Evolutionary conservation across 75 land plant species (phyloP).

Genomic region (Sequoiadendron giganteum): DNA sequence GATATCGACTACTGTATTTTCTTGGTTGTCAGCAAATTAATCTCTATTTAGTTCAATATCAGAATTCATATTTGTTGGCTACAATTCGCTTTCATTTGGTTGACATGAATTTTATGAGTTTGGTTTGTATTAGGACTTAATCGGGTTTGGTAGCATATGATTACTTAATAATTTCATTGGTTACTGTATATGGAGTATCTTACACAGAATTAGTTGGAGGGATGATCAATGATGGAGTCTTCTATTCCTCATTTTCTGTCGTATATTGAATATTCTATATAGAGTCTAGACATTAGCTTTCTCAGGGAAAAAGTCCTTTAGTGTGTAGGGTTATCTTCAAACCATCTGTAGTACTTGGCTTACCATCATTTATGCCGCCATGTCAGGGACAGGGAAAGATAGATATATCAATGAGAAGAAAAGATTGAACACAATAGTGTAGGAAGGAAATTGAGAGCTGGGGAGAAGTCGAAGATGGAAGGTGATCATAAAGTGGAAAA

Average conservation of each 20-base stretch:
- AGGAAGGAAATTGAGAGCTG: neutral
- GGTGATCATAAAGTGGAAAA: neutral
- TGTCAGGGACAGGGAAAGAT: neutral
- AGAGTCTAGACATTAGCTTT: neutral
- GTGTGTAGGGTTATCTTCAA: neutral
- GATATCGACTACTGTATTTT: neutral
- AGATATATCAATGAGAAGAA: neutral
- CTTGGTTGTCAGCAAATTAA: neutral
- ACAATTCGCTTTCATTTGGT: neutral
- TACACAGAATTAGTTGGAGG: neutral
- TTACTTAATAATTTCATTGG: neutral
- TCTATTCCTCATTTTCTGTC: neutral
- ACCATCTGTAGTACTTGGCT: neutral
- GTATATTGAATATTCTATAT: neutral
- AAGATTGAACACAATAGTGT: neutral
- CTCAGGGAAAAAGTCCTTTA: neutral
- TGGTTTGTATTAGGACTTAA: neutral
- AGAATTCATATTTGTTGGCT: neutral
- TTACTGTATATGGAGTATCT: neutral
- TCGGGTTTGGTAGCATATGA: neutral
- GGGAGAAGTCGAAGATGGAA: neutral
- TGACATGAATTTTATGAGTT: neutral
- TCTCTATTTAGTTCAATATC: neutral
- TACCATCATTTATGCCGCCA: neutral
- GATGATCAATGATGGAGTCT: neutral